phyloP scores from a whole-genome alignment of 352 stramenopile species.

The Phytophthora capsici region DNA sequence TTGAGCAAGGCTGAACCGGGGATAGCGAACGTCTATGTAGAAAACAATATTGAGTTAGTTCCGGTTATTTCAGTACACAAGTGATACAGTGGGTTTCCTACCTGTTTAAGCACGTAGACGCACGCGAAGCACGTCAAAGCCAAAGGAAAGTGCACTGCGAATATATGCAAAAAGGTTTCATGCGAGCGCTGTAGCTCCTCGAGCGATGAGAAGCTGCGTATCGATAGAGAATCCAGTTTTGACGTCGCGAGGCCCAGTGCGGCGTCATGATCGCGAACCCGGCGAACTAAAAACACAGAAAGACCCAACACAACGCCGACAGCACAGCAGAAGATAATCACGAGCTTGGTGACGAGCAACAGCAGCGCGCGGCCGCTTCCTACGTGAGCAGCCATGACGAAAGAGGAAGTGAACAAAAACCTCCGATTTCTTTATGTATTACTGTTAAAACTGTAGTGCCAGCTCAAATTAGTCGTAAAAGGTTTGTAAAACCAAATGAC shows the following conservation, averaged over 20 bases:
- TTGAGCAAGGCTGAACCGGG: conserved; percentile 81
- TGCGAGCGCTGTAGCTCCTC: conserved; percentile 66
- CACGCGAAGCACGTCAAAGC: conserved; percentile 72
- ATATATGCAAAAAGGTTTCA: conserved; percentile 64
- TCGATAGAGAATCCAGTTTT: conserved; percentile 58
- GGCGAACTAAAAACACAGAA: conserved; percentile 48
- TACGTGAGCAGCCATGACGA: conserved; percentile 3
- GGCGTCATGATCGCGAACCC: conserved; percentile 56
- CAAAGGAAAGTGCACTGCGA: conserved; percentile 65
- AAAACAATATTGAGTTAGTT: background rate
- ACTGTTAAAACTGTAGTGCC: too few species aligned
- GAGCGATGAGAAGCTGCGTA: conserved; percentile 70
- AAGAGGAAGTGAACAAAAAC: background rate
- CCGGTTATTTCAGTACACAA: conserved; percentile 19
- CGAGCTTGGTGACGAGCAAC: conserved; percentile 43
- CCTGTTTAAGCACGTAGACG: conserved; percentile 87
- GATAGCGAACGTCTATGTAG: conserved; percentile 81
- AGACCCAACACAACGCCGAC: conserved; percentile 43
- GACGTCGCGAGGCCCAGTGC: conserved; percentile 46
- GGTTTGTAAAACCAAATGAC: too few species aligned
- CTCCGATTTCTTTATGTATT: too few species aligned
- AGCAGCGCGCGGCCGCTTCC: conserved; percentile 28
- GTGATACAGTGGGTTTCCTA: conserved; percentile 22
- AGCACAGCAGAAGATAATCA: conserved; percentile 48
- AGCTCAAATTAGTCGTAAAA: too few species aligned